phyloP scores from a whole-genome alignment of 352 stramenopile genomes.

The Phytophthora citrophthora region DNA sequence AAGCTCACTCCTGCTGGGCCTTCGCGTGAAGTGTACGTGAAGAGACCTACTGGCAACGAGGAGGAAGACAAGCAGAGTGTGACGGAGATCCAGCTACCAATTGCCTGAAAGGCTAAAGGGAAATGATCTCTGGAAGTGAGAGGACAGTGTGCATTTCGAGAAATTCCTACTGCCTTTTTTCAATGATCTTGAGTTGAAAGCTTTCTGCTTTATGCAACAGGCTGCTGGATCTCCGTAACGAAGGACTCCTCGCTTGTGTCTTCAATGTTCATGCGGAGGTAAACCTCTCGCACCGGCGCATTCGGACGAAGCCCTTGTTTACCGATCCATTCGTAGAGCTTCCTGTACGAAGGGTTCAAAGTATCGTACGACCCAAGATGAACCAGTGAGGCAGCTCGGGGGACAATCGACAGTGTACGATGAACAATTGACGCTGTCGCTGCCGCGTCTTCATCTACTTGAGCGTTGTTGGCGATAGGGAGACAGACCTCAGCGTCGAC shows the following conservation, averaged over 20 bases:
- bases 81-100: conserved; percentile 43
- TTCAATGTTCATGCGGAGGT: conserved; percentile 31
- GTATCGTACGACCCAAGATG: conserved; percentile 45
- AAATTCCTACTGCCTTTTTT: neutral
- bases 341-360: conserved; percentile 29
- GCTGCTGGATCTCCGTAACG: conserved; percentile 39
- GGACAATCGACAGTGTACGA: conserved; percentile 19
- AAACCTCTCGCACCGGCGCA: conserved; percentile 45
- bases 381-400: conserved; percentile 28
- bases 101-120: conserved; percentile 24
- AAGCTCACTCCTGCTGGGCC: conserved; percentile 31
- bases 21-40: conserved; percentile 54
- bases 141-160: neutral
- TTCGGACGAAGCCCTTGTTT: conserved; percentile 26
- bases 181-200: no score
- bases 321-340: conserved; percentile 42
- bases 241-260: conserved; percentile 35
- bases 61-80: conserved; percentile 24
- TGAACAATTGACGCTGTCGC: conserved; percentile 20
- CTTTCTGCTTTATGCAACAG: conserved; percentile 13
- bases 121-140: neutral
- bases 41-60: conserved; percentile 30
- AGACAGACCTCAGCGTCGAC: conserved; percentile 57
- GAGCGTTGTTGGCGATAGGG: conserved; percentile 29
- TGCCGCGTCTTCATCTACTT: conserved; percentile 16